phyloP scores from a whole-genome alignment of 108 stramenopile genomes.

The Cyclotella baltica region DNA sequence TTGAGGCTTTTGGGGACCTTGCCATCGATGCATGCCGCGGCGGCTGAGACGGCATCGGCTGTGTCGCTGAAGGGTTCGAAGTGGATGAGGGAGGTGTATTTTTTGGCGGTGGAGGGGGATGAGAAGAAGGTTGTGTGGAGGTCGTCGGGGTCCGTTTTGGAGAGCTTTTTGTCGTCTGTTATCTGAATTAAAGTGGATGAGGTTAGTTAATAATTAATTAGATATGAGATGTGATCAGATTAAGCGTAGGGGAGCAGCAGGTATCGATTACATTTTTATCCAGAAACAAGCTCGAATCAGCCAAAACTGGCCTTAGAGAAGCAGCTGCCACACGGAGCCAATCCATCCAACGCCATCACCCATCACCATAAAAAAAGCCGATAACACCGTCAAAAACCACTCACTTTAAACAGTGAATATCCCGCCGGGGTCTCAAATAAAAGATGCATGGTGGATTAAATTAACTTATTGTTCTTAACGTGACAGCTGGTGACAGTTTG shows the following conservation, averaged over 20 bases:
- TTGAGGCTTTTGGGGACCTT: conserved; percentile 94
- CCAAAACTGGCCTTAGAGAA: no score
- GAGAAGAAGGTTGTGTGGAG: conserved; percentile 91
- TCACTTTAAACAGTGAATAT: conserved; percentile 98
- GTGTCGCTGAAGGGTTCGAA: conserved; percentile 98
- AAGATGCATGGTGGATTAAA: conserved; percentile 97
- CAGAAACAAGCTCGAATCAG: no score
- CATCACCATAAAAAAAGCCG: not conserved
- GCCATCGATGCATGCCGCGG: conserved; percentile 94
- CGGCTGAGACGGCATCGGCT: conserved; percentile 96
- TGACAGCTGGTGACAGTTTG: not conserved
- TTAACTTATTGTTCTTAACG: no score
- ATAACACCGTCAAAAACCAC: conserved; percentile 10
- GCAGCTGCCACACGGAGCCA: not conserved
- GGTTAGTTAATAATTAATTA: not conserved
- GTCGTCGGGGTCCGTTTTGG: conserved; percentile 85
- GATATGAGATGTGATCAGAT: not conserved
- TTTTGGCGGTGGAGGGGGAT: conserved; percentile 76
- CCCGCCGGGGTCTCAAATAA: conserved; percentile 99
- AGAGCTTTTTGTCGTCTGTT: conserved; percentile 90
- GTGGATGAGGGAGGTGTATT: conserved; percentile 85
- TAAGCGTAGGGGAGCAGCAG: no score
- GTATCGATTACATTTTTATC: no score
- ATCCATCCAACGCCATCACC: not conserved
- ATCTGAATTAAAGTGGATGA: conserved; percentile 14